Base-by-base conservation (phyloP, 495 filamentous ascomycete genomes). In the Penicillium odoratum region DNA sequence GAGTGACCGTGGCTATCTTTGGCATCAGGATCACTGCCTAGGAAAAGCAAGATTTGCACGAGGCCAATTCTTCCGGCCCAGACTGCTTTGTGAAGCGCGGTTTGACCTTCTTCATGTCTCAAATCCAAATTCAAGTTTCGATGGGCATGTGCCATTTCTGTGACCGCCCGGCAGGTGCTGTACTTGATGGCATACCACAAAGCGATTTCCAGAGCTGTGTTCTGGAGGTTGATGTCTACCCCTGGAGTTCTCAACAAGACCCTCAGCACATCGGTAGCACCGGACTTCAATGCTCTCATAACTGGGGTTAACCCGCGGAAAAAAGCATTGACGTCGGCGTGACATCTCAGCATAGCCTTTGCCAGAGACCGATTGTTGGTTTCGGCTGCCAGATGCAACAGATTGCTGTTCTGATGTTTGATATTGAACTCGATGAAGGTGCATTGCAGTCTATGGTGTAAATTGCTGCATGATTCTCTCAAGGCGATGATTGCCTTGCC, bases 121-220 rank as follows among this genome's bases (percentile, higher is more conserved):
- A 50, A 18, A 30, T 61, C 25, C 10, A 61, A 21, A 28, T 26
- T 29, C 10, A 61, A 6, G 6, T 49, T 44, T 3, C 44, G 48
- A 36, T 40, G 13, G 10, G 36, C 36, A 40, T 40, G 3, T 40
- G 10, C 36, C 36, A 40, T 40, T 40, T 40, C 3, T n/a, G 31
- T 46, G 3, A 61, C 25, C 7, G 28, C 18, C 5, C 31, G 25
- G 31, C 13, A 43, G 13, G n/a, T 57, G 31, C 31, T 25, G 28
- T 57, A 57, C 30, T 36, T 34, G 15, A 57, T 51, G 6, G 53
- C 36, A 61, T 61, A 61, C 54, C 30, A 61, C 46, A 61, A 31
- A 6, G 50, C 55, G 33, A 25, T 58, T 33, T 58, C 29, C 15
- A 45, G 38, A 18, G 42, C 31, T 53, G 40, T 26, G 36, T 55